Evolutionary conservation across 257 asterid genomes (phyloP), one percentile per base, ranked within the genome.

Genomic region (Capsicum pubescens): DNA sequence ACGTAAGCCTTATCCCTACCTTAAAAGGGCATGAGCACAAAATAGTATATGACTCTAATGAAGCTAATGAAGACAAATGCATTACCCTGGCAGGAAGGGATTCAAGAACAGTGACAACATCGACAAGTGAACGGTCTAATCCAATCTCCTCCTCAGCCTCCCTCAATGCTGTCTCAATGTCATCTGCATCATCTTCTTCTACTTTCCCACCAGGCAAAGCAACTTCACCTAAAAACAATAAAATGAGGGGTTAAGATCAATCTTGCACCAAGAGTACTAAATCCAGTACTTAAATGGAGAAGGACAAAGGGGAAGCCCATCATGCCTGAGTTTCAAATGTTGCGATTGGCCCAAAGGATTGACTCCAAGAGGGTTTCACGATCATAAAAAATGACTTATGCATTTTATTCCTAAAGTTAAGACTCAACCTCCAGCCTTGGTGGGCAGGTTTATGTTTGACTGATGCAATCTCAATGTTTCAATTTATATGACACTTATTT

Each of bases 101-200:
- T 66, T 89, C 88, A 83, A 95, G 96, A 89, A 86, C 55, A 60
- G 97, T 71, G 11, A 93, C 93, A 83, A 92, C 91, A 68, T 90
- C 89, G 8, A 94, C 97, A 79, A 88, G 84, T 17, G 92, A 88
- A 84, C 96, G 96, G 12, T 93, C 98, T 90, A 95, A 87, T 46
- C 98, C 97, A 56, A 95, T 95, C 86, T 95, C 98, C 90, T 95
- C 98, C 42, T 93, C 93, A 14, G 98, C 98, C 86, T 95, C 98
- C 80, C 98, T 93, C 86, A 95, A 59, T 6, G 98, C 98, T 59
- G 98, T 93, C 39, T 87, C 94, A 7, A 82, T 85, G 63, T 92
- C 89, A 84, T 82, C 87, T 61, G 83, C 86, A 88, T 94, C 98
- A 7, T 89, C 89, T 52, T 90, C 97, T 68, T 95, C 98, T 82